Evolutionary conservation across 2,329 filamentous ascomycete species (phyloP), one percentile per base, ranked within the genome.

Genomic region (Calycina herbarum): DNA sequence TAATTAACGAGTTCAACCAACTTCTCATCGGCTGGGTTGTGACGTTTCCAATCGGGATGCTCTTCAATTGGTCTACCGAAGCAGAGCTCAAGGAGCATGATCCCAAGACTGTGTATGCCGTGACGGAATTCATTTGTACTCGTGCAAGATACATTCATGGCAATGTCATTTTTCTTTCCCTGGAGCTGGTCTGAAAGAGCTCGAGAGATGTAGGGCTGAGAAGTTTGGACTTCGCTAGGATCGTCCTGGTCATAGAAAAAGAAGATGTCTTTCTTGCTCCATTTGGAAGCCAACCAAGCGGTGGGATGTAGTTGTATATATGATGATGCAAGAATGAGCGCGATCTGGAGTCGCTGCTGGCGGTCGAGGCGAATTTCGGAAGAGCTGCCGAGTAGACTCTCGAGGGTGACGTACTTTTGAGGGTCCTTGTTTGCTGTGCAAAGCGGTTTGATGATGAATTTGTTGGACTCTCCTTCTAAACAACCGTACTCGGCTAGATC

Each of bases 141-240:
- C 7, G 48, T 42, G 17, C 35, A 42, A 1, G 61, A 40, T 7
- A 20, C 57, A 13, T 57, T 31, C 17, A 33, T 31, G 38, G 3
- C 15, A 15, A n/a, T 5, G 13, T 15, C 11, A 4, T 20, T 56
- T 45, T 29, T 38, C 27, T 29, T 29, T 11, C 59, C 27, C 10
- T 61, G n/a, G 17, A 57, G 45, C 1, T 42, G 6, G 31, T 57
- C 59, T 1, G 65, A 62, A 6, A 70, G 42, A 3, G 58, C 56
- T 13, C 61, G 65, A 1, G 67, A 69, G 29, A 70, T 66, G 58
- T 67, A 70, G n/a, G 67, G 67, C 42, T 68, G 64, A 20, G 68
- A 64, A 40, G 54, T 64, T 29, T 17, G 48, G 17, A 68, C 51
- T 51, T 67, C 64, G 15, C n/a, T 51, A 2, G 27, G 56, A 11